These are phyloP conservation scores for Flaveria robusta DNA, from an alignment of 129 eudicot genomes.

Conservation along the genomic window DNA sequence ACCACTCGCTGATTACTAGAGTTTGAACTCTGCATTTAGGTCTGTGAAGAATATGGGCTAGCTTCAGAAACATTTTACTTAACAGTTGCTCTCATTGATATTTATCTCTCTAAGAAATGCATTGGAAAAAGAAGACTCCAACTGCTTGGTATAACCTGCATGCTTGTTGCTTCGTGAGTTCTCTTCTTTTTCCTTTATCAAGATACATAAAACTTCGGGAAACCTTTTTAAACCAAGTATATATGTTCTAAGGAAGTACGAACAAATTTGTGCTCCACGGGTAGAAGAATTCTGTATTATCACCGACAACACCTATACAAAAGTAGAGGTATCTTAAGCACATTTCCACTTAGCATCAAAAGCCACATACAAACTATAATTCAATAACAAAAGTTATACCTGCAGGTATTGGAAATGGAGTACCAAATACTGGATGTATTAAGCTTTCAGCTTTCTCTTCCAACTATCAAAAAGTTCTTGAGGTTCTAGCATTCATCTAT, in stretches of 20 bases:
- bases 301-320: conserved; percentile 84
- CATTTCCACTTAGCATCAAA: not conserved
- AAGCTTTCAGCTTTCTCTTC: conserved; percentile 67
- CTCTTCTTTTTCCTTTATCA: not conserved
- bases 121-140: conserved; percentile 75
- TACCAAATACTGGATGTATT: conserved; percentile 57
- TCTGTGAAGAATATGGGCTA: conserved; percentile 80
- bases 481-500: conserved; percentile 47
- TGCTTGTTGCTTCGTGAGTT: conserved; percentile 96
- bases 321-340: conserved; percentile 62
- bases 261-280: conserved; percentile 85
- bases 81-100: conserved; percentile 81
- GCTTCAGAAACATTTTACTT: conserved; percentile 88
- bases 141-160: conserved; percentile 92
- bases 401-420: conserved; percentile 92
- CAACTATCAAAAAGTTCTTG: conserved; percentile 80
- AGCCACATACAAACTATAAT: not conserved
- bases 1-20: not conserved
- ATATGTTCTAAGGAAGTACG: conserved; percentile 60
- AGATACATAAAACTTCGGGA: not conserved
- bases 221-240: not conserved
- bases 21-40: conserved; percentile 48
- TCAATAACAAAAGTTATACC: conserved; percentile 20
- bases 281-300: conserved; percentile 89
- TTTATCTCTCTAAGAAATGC: conserved; percentile 61